Base-by-base conservation (phyloP, 1,284 basidiomycete species). In the Paramarasmius palmivorus region DNA sequence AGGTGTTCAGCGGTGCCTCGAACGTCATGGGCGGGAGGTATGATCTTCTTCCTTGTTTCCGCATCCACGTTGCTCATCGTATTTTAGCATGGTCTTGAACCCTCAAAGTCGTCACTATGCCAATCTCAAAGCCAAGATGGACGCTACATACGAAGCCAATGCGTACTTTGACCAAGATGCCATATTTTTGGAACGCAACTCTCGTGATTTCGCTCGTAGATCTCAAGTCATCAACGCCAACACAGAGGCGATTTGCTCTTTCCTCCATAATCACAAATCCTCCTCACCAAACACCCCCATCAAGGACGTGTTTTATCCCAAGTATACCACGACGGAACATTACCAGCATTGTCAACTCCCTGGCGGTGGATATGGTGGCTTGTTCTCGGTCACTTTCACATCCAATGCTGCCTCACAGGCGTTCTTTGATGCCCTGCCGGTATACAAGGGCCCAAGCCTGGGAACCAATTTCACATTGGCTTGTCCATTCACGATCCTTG, bases 11-110 rank as follows among this genome's bases (percentile, higher is more conserved):
- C 57, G 96, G 96, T 2, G 91, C 93, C 55, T 84, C 88, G 29
- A 99, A 99, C 65, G 95, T 96, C 53, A 98, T 99, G 96, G 96
- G 96, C 50, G 96, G 96, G 62, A 91, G 90, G 93, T 94, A 63
- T 48, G 82, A 69, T 8, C n/a, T 20, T 34, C 20, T 32, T 52
- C 10, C 50, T 25, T 51, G 50, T 7, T 29, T 32, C 34, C 60
- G 22, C 47, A 25, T 22, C 50, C 23, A 36, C 37, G 36, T 7
- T 15, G 32, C 47, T 48, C 19, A 23, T 52, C 37, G n/a, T 42
- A 14, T 34, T 47, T n/a, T 32, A 93, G 92, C 60, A 76, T 98
- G 15, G 86, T 95, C 25, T 75, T 99, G 42, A 98, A 98, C 68
- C 94, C 95, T 0, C 76, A 79, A 60, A 77, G 85, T 1, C 79